phyloP scores from a whole-genome alignment of 2,329 filamentous ascomycete genomes.

The Spiromastix sp. region DNA sequence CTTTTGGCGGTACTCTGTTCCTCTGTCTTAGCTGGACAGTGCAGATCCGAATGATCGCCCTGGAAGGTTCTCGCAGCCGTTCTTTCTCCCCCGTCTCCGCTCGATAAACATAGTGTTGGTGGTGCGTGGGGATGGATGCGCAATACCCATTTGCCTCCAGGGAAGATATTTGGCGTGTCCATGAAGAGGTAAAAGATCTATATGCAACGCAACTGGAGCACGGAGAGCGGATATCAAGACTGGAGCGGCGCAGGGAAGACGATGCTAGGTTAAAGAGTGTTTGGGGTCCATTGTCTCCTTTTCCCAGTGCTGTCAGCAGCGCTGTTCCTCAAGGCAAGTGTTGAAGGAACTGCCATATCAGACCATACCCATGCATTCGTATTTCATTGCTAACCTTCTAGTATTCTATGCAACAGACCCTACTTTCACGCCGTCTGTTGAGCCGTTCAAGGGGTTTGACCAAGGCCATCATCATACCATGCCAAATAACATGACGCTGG shows the following conservation, averaged over 20 bases:
- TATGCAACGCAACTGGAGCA: constrained; percentile 52
- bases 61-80: no score
- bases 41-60: no score
- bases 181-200: constrained; percentile 51
- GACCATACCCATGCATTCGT: no score
- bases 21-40: neutral
- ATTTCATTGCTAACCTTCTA: neutral
- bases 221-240: constrained; percentile 48
- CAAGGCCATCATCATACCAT: constrained; percentile 69
- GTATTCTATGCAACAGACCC: constrained; percentile 50
- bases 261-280: constrained; percentile 65
- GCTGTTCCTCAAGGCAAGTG: constrained; percentile 75
- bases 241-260: constrained; percentile 54
- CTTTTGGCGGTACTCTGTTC: neutral
- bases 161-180: constrained; percentile 55
- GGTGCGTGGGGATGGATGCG: constrained; percentile 44
- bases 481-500: constrained; percentile 71
- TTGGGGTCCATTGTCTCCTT: constrained; percentile 77
- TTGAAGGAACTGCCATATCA: no score
- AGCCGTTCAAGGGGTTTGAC: constrained; percentile 84
- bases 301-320: constrained; percentile 72
- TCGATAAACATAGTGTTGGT: no score
- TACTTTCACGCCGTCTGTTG: constrained; percentile 64
- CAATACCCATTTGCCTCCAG: constrained; percentile 54
- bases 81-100: no score